phyloP scores from a whole-genome alignment of 768 basidiomycete species.

The Suillus americanus region DNA sequence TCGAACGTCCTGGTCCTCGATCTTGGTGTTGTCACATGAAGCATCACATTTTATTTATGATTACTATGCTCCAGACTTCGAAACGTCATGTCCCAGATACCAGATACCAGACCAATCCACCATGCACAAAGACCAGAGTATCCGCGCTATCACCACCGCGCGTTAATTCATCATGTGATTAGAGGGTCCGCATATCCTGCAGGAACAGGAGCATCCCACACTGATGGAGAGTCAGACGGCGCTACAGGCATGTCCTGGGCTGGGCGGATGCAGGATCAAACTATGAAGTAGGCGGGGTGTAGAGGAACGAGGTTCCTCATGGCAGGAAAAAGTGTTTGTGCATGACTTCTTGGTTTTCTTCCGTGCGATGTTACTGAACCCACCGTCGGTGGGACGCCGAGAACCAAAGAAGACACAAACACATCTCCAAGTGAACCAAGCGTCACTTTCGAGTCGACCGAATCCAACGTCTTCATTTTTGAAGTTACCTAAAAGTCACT shows the following conservation, averaged over 20 bases:
- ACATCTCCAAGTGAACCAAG: neutral
- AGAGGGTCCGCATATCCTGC: neutral
- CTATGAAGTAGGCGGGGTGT: neutral
- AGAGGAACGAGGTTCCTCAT: neutral
- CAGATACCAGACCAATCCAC: neutral
- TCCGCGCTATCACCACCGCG: neutral
- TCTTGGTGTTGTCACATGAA: neutral
- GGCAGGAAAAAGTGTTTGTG: too few relatives aligned
- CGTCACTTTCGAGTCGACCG: neutral
- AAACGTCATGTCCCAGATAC: too few relatives aligned
- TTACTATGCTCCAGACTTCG: neutral
- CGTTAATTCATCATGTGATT: too few relatives aligned
- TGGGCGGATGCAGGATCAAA: too few relatives aligned
- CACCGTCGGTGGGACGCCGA: too few relatives aligned
- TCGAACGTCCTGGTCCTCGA: neutral
- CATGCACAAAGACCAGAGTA: too few relatives aligned
- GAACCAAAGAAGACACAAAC: too few relatives aligned
- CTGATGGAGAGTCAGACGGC: too few relatives aligned
- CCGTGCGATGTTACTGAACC: too few relatives aligned
- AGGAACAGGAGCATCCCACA: neutral
- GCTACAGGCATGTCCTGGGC: too few relatives aligned
- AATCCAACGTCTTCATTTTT: neutral
- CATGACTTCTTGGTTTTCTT: too few relatives aligned
- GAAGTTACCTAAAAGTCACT: neutral
- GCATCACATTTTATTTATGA: neutral